Conservation (phyloP, 805 yeast species). For the Ogataea methylovora region DNA sequence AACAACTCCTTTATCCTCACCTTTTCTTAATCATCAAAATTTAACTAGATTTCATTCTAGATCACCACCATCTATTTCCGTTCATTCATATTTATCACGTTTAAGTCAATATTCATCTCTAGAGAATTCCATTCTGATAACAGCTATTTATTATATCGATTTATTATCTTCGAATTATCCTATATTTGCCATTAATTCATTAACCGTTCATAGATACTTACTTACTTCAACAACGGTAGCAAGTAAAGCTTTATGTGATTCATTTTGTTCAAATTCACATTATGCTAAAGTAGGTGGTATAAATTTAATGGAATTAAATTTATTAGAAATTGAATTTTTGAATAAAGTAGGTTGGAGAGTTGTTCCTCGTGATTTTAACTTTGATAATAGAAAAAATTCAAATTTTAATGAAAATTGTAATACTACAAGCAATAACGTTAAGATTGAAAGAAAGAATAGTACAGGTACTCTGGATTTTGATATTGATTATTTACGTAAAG, state of each 20-base stretch:
- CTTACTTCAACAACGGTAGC: conserved; percentile 88
- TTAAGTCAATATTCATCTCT: conserved; percentile 77
- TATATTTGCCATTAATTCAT: conserved; percentile 74
- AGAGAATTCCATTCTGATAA: conserved; percentile 73
- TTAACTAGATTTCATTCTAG: conserved; percentile 91
- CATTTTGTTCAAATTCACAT: conserved; percentile 87
- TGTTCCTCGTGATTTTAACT: conserved; percentile 45
- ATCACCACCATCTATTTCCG: conserved; percentile 83
- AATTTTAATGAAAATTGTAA: conserved; percentile 1
- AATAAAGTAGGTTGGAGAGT: conserved; percentile 73
- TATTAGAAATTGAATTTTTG: conserved; percentile 83
- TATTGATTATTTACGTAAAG: conserved; percentile 20
- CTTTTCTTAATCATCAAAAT: conserved; percentile 27
- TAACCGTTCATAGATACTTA: conserved; percentile 89
- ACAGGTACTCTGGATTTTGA: conserved; percentile 21
- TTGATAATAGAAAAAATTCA: conserved; percentile 17
- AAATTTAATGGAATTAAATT: conserved; percentile 71
- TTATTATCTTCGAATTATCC: conserved; percentile 71
- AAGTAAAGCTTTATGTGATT: conserved; percentile 86
- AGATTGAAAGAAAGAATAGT: conserved; percentile 15
- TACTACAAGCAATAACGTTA: conserved; percentile 6
- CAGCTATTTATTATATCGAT: conserved; percentile 88
- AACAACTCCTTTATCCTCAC: conserved; percentile 20
- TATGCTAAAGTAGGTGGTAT: conserved; percentile 97
- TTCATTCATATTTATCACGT: conserved; percentile 68